Base-by-base conservation (phyloP, 768 basidiomycete species). In the Hericium coralloides region DNA sequence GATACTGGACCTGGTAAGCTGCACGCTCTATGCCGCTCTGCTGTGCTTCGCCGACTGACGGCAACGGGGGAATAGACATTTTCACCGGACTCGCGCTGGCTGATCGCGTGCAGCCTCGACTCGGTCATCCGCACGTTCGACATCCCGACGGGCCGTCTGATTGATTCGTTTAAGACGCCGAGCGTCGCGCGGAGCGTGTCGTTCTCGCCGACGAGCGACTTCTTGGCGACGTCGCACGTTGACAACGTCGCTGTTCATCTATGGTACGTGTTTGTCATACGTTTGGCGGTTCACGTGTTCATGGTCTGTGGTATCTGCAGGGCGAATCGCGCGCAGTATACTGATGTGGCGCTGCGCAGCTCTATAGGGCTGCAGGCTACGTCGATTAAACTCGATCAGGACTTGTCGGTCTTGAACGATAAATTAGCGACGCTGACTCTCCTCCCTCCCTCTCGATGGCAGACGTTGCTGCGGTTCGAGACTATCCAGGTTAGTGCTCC, bases 241-340 rank as follows among this genome's bases (percentile, higher is more conserved):
- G 95, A 97, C 63, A 93, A 86, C 58, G 87, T 98, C 54, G 97
- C 95, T 12, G 80, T 99, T 2, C 95, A 88, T 69, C 79, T 99
- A n/a, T 99, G 97, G 93, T 88, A 58, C 55, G 79, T 64, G 2
- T 31, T 9, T 1, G 31, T 31, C 6, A 9, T 31, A 8, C 0
- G 7, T 6, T 31, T 31, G 2, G 2, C 8, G 0, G 8, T 9
- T 31, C 31, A 1, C 31, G 10, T 9, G 1, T 31, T 31, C 5
- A 31, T 31, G 31, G 8, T 31, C 10, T 9, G 7, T 31, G 31
- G 2, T 55, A 10, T 25, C 31, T 56, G 12, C 59, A 93, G 89
- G 94, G 92, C 95, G 12, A 98, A 99, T 70, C 85, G 93, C 51
- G 93, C 95, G 10, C 97, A 98, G 67, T 98, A 94, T 68, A 70